A percentile compares a stretch with the other conserved stretches of the same genome.
Conservation (phyloP, 768 basidiomycete species). For the Amanita polypyramis region DNA sequence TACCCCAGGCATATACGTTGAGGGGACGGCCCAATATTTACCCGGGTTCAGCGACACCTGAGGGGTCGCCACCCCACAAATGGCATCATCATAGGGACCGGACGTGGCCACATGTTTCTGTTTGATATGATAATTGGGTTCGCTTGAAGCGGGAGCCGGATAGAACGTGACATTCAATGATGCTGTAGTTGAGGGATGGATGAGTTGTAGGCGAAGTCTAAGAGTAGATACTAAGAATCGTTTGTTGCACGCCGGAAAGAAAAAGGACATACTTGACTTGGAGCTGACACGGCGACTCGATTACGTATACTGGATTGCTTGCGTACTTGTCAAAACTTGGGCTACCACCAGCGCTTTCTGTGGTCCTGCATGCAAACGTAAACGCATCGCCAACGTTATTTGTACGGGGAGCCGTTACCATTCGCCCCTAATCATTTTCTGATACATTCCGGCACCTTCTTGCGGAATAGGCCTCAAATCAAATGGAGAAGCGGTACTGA, state of each 20-base stretch:
- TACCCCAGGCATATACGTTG: constrained; percentile 56
- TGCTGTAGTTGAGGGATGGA: constrained; percentile 29
- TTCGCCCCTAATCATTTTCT: constrained; percentile 49
- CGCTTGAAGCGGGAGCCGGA: constrained; percentile 19
- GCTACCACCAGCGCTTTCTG: constrained; percentile 52
- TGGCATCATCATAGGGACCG: constrained; percentile 67
- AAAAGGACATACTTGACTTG: constrained; percentile 42
- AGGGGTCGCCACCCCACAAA: constrained; percentile 61
- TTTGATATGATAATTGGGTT: constrained; percentile 4
- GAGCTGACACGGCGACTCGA: constrained; percentile 41
- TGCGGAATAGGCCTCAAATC: constrained; percentile 58
- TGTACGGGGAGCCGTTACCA: constrained; percentile 38
- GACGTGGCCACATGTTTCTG: constrained; percentile 48
- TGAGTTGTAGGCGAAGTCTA: constrained; percentile 64
- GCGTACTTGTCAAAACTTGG: constrained; percentile 56
- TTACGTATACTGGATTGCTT: constrained; percentile 57
- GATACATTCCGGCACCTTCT: constrained; percentile 91
- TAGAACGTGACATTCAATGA: constrained; percentile 57
- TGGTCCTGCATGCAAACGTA: constrained; percentile 32
- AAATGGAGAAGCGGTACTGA: constrained; percentile 54
- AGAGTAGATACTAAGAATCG: not conserved
- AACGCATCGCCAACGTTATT: not conserved
- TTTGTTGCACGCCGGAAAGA: not conserved
- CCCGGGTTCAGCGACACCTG: constrained; percentile 43
- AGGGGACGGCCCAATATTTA: constrained; percentile 65